Conservation (phyloP, 2,329 filamentous ascomycete genomes). For the Raffaelea ambrosiae region DNA sequence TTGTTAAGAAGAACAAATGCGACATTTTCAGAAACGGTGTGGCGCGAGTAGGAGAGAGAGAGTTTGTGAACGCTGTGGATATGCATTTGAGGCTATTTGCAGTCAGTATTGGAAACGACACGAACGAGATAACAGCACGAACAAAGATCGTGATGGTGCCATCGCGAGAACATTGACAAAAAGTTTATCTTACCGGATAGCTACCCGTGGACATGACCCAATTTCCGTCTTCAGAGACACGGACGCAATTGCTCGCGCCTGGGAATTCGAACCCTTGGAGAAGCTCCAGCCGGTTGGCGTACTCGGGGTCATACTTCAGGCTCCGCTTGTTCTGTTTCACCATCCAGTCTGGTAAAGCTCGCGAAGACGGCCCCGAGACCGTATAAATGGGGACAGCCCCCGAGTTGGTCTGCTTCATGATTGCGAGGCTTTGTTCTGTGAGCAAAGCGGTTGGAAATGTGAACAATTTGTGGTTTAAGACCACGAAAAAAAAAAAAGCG, state of each 20-base stretch:
- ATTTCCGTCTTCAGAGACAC: slow-evolving; percentile 88
- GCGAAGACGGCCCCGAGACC: slow-evolving; percentile 79
- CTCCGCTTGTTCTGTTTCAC: slow-evolving; percentile 81
- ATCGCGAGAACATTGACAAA: no score
- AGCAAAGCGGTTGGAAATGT: no score
- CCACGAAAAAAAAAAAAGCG: not conserved
- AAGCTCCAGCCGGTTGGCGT: slow-evolving; percentile 86
- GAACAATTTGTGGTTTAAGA: no score
- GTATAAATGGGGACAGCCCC: slow-evolving; percentile 52
- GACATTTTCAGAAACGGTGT: slow-evolving; percentile 86
- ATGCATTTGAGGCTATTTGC: slow-evolving; percentile 60
- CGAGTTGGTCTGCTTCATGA: slow-evolving; percentile 16
- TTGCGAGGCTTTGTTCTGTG: no score
- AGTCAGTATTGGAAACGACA: not conserved
- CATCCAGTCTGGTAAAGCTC: slow-evolving; percentile 92
- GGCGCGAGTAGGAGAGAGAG: slow-evolving; percentile 85
- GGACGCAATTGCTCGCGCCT: slow-evolving; percentile 69
- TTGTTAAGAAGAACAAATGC: slow-evolving; percentile 81
- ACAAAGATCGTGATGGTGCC: no score
- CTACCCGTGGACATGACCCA: slow-evolving; percentile 94
- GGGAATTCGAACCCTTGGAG: slow-evolving; percentile 98
- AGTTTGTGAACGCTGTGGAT: slow-evolving; percentile 91
- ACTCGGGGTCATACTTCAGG: slow-evolving; percentile 86
- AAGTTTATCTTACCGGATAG: slow-evolving; percentile 41
- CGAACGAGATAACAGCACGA: slow-evolving; percentile 16